Evolutionary conservation across 805 yeast species (phyloP).

Genomic region (Wickerhamomyces rabaulensis): DNA sequence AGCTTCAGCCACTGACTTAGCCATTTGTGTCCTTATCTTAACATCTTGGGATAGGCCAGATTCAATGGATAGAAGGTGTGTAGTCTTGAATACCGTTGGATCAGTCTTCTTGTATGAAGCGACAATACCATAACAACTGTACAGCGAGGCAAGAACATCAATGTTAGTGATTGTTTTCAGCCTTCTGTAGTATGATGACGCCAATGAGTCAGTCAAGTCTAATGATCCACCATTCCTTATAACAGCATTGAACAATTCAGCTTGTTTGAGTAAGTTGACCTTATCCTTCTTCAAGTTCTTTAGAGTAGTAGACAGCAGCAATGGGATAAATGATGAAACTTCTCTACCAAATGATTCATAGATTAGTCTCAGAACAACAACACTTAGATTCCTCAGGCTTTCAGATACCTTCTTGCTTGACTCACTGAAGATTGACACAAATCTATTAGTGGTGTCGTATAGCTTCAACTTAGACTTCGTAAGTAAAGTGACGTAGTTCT

Average conservation of each 20-base stretch:
- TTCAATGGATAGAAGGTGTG: conserved; percentile 8
- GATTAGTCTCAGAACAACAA: conserved; percentile 24
- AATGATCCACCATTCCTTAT: conserved; percentile 20
- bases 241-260: conserved; percentile 15
- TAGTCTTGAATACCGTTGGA: conserved; percentile 23
- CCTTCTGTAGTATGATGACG: conserved; percentile 15
- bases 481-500: conserved; percentile 19
- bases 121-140: conserved; percentile 11
- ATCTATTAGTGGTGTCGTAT: conserved; percentile 25
- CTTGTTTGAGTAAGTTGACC: conserved; percentile 17
- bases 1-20: conserved; percentile 31
- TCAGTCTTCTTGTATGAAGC: conserved; percentile 28
- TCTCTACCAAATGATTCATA: conserved; percentile 29
- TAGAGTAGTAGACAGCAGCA: conserved; percentile 24
- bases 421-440: conserved; percentile 24
- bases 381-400: conserved; percentile 26
- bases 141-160: conserved; percentile 12
- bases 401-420: conserved; percentile 18
- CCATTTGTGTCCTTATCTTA: conserved; percentile 24
- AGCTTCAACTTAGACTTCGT: conserved; percentile 17
- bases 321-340: conserved; percentile 29
- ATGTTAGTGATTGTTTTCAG: conserved; percentile 15
- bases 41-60: conserved; percentile 14
- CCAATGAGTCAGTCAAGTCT: conserved; percentile 12
- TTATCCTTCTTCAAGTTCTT: conserved; percentile 30